Base-by-base conservation (phyloP, 2,329 filamentous ascomycete genomes). In the Davidsoniella neocaledoniae region DNA sequence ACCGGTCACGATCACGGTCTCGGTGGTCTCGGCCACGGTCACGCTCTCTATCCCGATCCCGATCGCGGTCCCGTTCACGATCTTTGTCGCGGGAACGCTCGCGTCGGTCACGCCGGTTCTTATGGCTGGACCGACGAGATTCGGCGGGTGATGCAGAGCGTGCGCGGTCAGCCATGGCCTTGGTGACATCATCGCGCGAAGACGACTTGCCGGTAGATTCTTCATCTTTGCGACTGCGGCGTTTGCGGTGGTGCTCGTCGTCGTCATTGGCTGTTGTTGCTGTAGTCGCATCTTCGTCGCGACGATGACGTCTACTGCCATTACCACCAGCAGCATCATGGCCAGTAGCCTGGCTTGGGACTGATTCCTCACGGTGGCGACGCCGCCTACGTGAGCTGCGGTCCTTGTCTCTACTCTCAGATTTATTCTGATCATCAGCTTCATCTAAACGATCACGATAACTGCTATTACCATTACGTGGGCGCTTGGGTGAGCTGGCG, bases 141-240 rank as follows among this genome's bases (percentile, higher is more conserved):
- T 72, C 70, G 10, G 77, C 74, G 1, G 73, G 74, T 2, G 83
- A 86, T 4, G 71, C 70, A 4, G 82, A 85, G 51, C 81, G 72
- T 0, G 79, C 78, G 46, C 73, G 72, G 44, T 77, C 72, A 10
- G 67, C 65, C 21, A 25, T 25, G 56, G 69, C 58, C 55, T 68
- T 67, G 44, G 68, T 64, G 55, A 63, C 62, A 14, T 69, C 64
- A 55, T 63, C 62, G 6, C 49, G 48, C 29, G 67, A 65, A 17
- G 57, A 56, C 10, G 71, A 74, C 48, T 64, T 62, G 12, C 77
- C 80, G 38, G 72, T 76, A 55, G 76, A 72, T 2, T 42, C 44
- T 54, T 73, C 72, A 44, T 68, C 67, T 19, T 66, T 67, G 57
- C 69, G 67, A 54, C 63, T 69, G 59, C 68, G 67, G 37, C 55